Percentiles rank a stretch among this genome's conserved stretches.
Evolutionary conservation across 2,329 filamentous ascomycete genomes (phyloP).

Genomic region (Chrysosphaeria jannelii): DNA sequence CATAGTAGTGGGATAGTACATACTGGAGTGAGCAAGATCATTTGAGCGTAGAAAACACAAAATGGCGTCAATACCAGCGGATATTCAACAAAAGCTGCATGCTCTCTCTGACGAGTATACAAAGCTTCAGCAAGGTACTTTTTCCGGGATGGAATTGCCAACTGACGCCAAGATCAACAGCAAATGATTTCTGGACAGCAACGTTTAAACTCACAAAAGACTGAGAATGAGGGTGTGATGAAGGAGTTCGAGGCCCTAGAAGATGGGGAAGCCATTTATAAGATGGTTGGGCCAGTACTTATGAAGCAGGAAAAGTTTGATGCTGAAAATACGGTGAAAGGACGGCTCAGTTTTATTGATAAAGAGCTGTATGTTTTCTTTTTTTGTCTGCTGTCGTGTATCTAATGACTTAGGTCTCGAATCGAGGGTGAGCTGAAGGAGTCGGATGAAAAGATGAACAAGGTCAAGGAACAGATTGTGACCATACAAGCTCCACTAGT

Average conservation of each 20-base stretch:
- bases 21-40: too few relatives aligned
- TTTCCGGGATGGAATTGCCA: not conserved
- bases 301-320: slow-evolving; percentile 85
- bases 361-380: slow-evolving; percentile 45
- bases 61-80: too few relatives aligned
- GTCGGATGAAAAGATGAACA: slow-evolving; percentile 23
- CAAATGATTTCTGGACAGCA: slow-evolving; percentile 49
- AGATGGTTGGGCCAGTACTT: slow-evolving; percentile 72
- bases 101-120: slow-evolving; percentile 65
- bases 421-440: slow-evolving; percentile 23
- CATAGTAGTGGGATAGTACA: too few relatives aligned
- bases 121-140: slow-evolving; percentile 49
- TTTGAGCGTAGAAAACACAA: too few relatives aligned
- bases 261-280: slow-evolving; percentile 77
- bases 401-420: slow-evolving; percentile 8
- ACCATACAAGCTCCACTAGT: slow-evolving; percentile 20
- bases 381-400: not conserved
- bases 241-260: slow-evolving; percentile 59
- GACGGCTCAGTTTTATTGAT: slow-evolving; percentile 68
- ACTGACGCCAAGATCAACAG: slow-evolving; percentile 37
- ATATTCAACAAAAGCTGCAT: slow-evolving; percentile 51
- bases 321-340: slow-evolving; percentile 71
- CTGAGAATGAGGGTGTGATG: slow-evolving; percentile 73
- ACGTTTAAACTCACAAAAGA: slow-evolving; percentile 75
- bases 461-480: slow-evolving; percentile 28